Conservation (phyloP, 306 rosid species). For the Prosopis cineraria region DNA sequence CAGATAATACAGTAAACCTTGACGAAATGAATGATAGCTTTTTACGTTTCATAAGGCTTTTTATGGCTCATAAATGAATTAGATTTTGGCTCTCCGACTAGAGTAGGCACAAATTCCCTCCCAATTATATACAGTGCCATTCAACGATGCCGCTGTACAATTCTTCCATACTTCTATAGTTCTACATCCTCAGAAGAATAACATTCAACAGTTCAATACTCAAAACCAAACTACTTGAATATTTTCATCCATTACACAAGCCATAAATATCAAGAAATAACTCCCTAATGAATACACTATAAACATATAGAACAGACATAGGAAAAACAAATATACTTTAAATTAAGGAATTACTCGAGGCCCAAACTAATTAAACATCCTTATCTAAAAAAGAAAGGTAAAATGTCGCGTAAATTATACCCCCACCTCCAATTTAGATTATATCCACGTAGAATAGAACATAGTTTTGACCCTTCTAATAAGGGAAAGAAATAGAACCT, state of each 20-base stretch:
- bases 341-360: neutral
- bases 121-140: neutral
- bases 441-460: neutral
- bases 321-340: neutral
- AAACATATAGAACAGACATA: neutral
- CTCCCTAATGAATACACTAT: neutral
- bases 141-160: neutral
- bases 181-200: neutral
- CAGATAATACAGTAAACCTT: slow-evolving; percentile 2
- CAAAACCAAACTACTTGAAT: neutral
- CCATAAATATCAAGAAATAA: too few relatives aligned
- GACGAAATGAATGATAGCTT: neutral
- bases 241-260: neutral
- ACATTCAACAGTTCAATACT: neutral
- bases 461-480: neutral
- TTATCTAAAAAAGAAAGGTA: neutral
- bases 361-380: too few relatives aligned
- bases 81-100: neutral
- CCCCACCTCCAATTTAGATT: too few relatives aligned
- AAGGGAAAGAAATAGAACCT: neutral
- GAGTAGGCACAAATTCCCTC: slow-evolving; percentile 5
- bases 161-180: neutral
- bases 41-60: neutral
- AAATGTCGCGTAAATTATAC: neutral
- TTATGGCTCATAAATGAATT: slow-evolving; percentile 2